Evolutionary conservation across 345 rosid genomes (phyloP).

Genomic region (Lepidium africanum): DNA sequence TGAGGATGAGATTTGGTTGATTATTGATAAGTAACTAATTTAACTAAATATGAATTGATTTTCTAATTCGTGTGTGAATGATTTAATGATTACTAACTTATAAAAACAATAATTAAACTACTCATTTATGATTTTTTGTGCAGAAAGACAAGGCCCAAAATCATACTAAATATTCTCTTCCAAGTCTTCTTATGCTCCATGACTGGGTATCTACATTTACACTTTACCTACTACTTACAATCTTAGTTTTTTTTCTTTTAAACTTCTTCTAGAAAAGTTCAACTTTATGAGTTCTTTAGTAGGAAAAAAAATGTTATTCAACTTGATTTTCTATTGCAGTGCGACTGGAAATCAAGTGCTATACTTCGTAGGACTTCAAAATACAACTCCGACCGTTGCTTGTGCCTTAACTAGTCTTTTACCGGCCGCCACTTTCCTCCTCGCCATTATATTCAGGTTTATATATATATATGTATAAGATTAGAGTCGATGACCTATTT

Average conservation of each 20-base stretch:
- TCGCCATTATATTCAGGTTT: conserved; percentile 72
- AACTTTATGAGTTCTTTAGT: background rate
- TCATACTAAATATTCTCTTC: conserved; percentile 44
- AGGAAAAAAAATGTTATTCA: no score
- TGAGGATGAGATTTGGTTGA: background rate
- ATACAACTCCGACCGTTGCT: conserved; percentile 74
- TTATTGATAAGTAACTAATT: no score
- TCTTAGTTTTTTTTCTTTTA: background rate
- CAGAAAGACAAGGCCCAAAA: conserved; percentile 78
- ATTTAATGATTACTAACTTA: background rate
- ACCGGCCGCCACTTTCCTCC: conserved; percentile 72
- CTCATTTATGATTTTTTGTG: background rate
- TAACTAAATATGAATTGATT: no score
- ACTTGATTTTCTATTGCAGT: no score
- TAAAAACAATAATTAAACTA: background rate
- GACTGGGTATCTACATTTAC: conserved; percentile 55
- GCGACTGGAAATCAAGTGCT: conserved; percentile 70
- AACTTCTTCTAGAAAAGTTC: background rate
- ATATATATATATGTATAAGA: background rate
- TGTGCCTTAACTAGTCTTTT: conserved; percentile 74
- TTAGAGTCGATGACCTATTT: background rate
- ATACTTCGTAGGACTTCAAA: conserved; percentile 67
- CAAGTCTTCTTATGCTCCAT: conserved; percentile 69
- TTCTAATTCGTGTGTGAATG: no score
- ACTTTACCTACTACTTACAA: background rate